These are phyloP conservation scores for Thymus quinquecostatus DNA, from an alignment of 257 asterid species.

Conservation along the genomic window DNA sequence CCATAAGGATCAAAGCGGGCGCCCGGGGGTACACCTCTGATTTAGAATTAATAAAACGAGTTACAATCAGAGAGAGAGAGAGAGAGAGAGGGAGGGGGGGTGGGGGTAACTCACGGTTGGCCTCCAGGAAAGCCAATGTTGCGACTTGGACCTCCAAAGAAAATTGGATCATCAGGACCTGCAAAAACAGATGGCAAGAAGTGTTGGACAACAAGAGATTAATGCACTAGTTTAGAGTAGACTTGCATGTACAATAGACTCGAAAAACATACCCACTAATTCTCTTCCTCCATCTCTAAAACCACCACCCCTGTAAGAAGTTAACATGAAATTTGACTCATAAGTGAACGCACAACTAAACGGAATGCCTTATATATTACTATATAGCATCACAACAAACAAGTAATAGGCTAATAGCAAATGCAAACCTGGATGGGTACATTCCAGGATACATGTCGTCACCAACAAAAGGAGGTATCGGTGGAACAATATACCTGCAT, in stretches of 20 bases:
- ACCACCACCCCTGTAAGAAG: slow-evolving; percentile 58
- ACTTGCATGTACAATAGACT: slow-evolving; percentile 18
- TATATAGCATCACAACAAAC: not conserved
- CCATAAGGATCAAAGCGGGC: slow-evolving; percentile 93
- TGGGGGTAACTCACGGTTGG: slow-evolving; percentile 46
- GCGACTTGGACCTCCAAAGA: slow-evolving; percentile 60
- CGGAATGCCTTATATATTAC: not conserved
- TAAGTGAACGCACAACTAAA: not conserved
- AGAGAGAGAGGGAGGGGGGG: not conserved
- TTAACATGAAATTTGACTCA: slow-evolving; percentile 17
- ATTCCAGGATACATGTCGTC: slow-evolving; percentile 69
- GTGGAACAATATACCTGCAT: slow-evolving; percentile 58
- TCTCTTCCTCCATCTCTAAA: slow-evolving; percentile 69
- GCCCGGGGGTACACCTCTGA: slow-evolving; percentile 85
- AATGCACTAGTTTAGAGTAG: slow-evolving; percentile 3
- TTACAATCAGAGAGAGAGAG: not conserved
- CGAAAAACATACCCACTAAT: slow-evolving; percentile 62
- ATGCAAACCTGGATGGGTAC: slow-evolving; percentile 67
- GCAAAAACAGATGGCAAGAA: slow-evolving; percentile 25
- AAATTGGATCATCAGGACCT: slow-evolving; percentile 84
- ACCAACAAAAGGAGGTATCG: slow-evolving; percentile 46
- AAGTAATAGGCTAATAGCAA: not conserved
- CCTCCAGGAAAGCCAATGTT: slow-evolving; percentile 63
- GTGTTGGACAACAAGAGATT: slow-evolving; percentile 8
- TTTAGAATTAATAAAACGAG: not conserved